These are phyloP conservation scores for Ballota nigra DNA, from an alignment of 257 asterid genomes.

Conservation along the genomic window DNA sequence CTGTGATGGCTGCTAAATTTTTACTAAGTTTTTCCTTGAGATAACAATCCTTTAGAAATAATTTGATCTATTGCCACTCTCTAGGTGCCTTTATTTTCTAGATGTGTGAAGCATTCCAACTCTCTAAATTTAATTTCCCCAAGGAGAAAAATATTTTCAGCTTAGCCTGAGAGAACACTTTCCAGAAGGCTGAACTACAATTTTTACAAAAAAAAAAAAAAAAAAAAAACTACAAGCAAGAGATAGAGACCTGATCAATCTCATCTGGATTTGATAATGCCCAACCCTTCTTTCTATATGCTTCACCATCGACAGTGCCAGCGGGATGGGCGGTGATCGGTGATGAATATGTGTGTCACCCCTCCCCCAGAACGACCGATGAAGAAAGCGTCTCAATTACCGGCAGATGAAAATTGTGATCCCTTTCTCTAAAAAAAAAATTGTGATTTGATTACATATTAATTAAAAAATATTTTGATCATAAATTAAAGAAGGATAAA, in stretches of 20 bases:
- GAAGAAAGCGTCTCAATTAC: too few relatives aligned
- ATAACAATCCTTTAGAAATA: neutral
- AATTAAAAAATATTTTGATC: too few relatives aligned
- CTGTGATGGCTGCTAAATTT: neutral
- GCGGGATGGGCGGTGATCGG: too few relatives aligned
- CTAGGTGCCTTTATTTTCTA: neutral
- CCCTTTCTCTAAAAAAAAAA: too few relatives aligned
- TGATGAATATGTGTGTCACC: too few relatives aligned
- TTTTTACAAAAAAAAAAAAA: neutral
- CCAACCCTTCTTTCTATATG: slow-evolving; percentile 96
- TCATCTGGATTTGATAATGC: slow-evolving; percentile 77
- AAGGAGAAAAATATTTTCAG: neutral
- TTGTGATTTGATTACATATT: too few relatives aligned
- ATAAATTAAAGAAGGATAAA: too few relatives aligned
- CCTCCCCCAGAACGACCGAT: too few relatives aligned
- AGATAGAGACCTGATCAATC: slow-evolving; percentile 72
- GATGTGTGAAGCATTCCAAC: neutral
- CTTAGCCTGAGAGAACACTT: neutral
- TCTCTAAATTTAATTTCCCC: neutral
- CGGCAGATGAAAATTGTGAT: too few relatives aligned
- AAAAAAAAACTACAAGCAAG: neutral
- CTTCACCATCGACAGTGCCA: too few relatives aligned
- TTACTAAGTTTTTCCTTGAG: neutral
- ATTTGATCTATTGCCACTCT: neutral
- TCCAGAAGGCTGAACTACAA: slow-evolving; percentile 12